phyloP scores from a whole-genome alignment of 2,329 filamentous ascomycete species.

The Tolypocladium album region DNA sequence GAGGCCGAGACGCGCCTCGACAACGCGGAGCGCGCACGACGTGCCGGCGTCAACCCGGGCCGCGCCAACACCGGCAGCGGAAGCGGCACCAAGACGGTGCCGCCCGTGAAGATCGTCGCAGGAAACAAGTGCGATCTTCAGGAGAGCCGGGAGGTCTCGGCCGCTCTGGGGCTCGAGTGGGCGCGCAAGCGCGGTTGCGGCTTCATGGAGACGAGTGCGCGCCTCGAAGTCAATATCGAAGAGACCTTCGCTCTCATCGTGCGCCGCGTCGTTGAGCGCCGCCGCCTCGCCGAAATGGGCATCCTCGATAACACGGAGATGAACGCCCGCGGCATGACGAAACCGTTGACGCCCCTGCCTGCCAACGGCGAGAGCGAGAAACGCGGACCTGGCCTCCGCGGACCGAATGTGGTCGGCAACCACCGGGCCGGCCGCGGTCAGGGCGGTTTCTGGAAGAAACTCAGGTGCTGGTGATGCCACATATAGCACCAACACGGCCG shows the following conservation, averaged over 20 bases:
- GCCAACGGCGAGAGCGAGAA: conserved; percentile 29
- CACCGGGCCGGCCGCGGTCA: conserved; percentile 29
- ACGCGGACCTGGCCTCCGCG: conserved; percentile 32
- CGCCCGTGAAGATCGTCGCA: conserved; percentile 72
- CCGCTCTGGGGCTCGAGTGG: conserved; percentile 65
- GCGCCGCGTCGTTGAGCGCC: conserved; percentile 48
- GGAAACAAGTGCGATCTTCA: conserved; percentile 82
- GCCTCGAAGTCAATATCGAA: conserved; percentile 79
- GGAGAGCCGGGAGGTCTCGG: conserved; percentile 56
- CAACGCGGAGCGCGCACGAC: conserved; percentile 42
- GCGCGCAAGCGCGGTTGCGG: conserved; percentile 61
- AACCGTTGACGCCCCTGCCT: conserved; percentile 45
- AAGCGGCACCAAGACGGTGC: conserved; percentile 39
- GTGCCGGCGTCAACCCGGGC: conserved; percentile 25
- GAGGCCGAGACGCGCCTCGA: conserved; percentile 61
- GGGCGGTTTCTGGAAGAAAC: conserved; percentile 42
- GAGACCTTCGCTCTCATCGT: conserved; percentile 72
- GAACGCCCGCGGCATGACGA: conserved; percentile 44
- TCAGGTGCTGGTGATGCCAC: conserved; percentile 40
- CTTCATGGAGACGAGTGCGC: conserved; percentile 83
- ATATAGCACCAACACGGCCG: not conserved
- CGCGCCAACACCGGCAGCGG: conserved; percentile 16
- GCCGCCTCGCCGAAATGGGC: conserved; percentile 38
- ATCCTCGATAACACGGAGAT: conserved; percentile 27
- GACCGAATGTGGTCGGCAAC: conserved; percentile 31